Percentiles rank a stretch among this genome's conserved stretches.
Evolutionary conservation across 1,284 basidiomycete genomes (phyloP).

Genomic region (Puccinia horiana): DNA sequence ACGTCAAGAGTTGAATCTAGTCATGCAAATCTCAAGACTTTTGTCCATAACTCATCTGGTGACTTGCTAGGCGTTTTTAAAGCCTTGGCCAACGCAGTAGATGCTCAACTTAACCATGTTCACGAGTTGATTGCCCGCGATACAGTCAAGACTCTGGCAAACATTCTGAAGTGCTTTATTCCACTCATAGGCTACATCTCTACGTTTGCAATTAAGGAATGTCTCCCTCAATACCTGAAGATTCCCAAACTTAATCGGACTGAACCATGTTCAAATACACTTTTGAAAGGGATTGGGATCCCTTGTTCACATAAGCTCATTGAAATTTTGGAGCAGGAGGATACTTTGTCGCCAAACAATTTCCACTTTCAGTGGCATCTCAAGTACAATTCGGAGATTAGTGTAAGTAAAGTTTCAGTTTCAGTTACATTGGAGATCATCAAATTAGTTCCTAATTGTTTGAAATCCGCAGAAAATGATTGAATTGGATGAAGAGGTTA

Average conservation of each 20-base stretch:
- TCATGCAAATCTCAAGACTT: background rate
- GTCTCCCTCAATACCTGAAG: background rate
- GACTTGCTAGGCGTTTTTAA: background rate
- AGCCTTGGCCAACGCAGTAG: background rate
- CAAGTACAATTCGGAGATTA: background rate
- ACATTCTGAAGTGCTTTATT: background rate
- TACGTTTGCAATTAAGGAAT: background rate
- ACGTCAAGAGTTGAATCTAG: background rate
- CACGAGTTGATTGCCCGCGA: background rate
- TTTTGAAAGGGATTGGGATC: background rate
- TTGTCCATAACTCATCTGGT: background rate
- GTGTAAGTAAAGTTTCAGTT: too few species aligned
- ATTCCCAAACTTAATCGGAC: background rate
- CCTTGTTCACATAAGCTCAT: conserved; percentile 6
- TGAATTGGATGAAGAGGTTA: too few species aligned
- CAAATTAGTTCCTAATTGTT: background rate
- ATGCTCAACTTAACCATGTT: background rate
- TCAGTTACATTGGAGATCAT: too few species aligned
- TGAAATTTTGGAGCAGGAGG: too few species aligned
- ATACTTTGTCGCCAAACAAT: background rate
- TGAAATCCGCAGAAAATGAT: background rate
- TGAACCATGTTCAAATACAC: background rate
- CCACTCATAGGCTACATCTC: background rate
- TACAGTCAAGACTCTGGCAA: background rate
- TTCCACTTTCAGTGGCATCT: conserved; percentile 5